Evolutionary conservation across 2,329 filamentous ascomycete species (phyloP).

Genomic region (Fusarium udum): DNA sequence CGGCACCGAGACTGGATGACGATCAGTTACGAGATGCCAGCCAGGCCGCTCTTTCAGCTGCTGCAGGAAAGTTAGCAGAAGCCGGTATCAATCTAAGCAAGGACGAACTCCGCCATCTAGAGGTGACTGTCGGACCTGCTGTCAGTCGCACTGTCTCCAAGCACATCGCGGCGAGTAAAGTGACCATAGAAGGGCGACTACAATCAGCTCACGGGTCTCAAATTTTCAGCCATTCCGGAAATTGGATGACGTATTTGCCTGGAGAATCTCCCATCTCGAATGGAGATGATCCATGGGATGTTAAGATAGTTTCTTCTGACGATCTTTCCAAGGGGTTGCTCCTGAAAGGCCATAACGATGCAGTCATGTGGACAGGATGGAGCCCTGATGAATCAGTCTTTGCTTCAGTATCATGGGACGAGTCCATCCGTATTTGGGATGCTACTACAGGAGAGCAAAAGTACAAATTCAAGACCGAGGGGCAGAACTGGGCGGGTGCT

Average conservation of each 20-base stretch:
- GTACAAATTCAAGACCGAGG: conserved; percentile 8
- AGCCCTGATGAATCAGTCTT: conserved; percentile 12
- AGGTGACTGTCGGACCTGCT: background rate
- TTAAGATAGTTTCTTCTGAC: background rate
- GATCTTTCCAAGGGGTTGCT: background rate
- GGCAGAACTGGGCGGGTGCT: conserved; percentile 12
- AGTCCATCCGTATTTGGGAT: conserved; percentile 20
- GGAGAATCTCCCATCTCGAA: background rate
- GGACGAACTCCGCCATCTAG: background rate
- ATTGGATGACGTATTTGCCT: background rate
- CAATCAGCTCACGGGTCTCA: background rate
- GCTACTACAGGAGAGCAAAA: background rate
- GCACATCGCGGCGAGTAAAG: background rate
- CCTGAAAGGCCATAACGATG: conserved; percentile 8
- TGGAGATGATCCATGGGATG: background rate
- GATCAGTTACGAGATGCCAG: background rate
- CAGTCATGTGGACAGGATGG: conserved; percentile 24
- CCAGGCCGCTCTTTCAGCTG: background rate
- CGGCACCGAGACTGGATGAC: background rate
- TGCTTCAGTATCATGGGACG: conserved; percentile 23
- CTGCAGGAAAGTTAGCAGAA: background rate
- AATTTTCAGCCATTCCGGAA: conserved; percentile 13
- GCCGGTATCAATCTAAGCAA: background rate
- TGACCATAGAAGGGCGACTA: background rate
- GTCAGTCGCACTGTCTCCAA: background rate